These are phyloP conservation scores for Rhynchospora breviuscula DNA, from an alignment of 176 grass and related monocot genomes.

Conservation along the genomic window DNA sequence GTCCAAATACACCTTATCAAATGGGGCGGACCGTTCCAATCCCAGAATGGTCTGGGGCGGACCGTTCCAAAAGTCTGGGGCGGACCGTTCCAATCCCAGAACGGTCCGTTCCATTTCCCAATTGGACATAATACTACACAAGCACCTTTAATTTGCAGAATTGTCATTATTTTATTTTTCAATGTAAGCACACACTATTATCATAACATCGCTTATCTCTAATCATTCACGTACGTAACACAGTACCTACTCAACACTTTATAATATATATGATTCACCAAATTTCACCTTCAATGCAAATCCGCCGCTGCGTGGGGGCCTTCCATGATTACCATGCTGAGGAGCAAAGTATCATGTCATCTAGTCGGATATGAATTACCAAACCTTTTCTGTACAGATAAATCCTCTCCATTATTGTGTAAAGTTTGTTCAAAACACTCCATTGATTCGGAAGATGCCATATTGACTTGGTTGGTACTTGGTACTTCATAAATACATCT, in stretches of 20 bases:
- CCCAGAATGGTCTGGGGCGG: too few species aligned
- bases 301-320: neutral
- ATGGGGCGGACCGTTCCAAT: too few species aligned
- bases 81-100: too few species aligned
- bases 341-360: neutral
- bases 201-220: too few species aligned
- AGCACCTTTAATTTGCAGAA: neutral
- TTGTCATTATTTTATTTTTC: neutral
- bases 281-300: neutral
- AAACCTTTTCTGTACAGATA: neutral
- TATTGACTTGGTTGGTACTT: neutral
- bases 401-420: neutral
- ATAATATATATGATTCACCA: neutral
- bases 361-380: neutral
- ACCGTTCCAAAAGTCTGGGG: too few species aligned
- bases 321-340: neutral
- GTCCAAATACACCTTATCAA: too few species aligned
- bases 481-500: neutral
- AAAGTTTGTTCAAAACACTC: neutral
- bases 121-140: too few species aligned
- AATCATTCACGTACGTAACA: too few species aligned
- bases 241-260: too few species aligned
- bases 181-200: too few species aligned
- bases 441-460: too few species aligned
- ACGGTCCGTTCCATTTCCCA: too few species aligned